A percentile compares a stretch with the other conserved stretches of the same genome.
phyloP scores from a whole-genome alignment of 352 stramenopile species.

The Achlya hypogyna region DNA sequence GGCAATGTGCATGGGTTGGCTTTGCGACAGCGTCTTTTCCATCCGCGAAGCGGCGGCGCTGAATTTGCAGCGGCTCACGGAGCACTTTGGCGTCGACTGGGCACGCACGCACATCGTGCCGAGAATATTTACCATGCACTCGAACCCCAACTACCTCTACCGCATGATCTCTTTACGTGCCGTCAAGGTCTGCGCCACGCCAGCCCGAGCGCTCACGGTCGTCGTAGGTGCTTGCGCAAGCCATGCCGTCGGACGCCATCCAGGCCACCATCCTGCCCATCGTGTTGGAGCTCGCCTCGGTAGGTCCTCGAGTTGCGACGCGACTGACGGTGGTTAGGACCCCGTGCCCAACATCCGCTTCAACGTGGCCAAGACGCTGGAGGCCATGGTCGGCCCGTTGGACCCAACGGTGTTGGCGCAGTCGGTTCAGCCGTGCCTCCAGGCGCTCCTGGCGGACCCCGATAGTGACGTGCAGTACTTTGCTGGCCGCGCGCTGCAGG shows the following conservation, averaged over 20 bases:
- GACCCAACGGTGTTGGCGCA: slow-evolving; percentile 43
- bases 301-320: slow-evolving; percentile 14
- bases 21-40: slow-evolving; percentile 95
- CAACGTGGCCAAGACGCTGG: slow-evolving; percentile 96
- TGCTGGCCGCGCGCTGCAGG: slow-evolving; percentile 58
- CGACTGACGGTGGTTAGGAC: slow-evolving; percentile 37
- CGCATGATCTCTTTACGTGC: slow-evolving; percentile 88
- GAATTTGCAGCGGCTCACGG: slow-evolving; percentile 92
- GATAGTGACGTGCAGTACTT: slow-evolving; percentile 94
- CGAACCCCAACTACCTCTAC: slow-evolving; percentile 91
- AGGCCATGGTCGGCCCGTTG: slow-evolving; percentile 75
- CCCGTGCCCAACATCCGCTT: slow-evolving; percentile 98
- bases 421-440: slow-evolving; percentile 81
- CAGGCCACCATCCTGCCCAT: slow-evolving; percentile 10
- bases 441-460: slow-evolving; percentile 78
- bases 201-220: neutral
- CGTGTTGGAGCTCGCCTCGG: slow-evolving; percentile 9
- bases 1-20: slow-evolving; percentile 93
- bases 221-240: neutral
- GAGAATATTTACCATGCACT: slow-evolving; percentile 89
- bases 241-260: slow-evolving; percentile 4
- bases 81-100: slow-evolving; percentile 96
- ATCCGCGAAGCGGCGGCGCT: slow-evolving; percentile 94
- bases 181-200: slow-evolving; percentile 63
- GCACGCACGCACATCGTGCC: slow-evolving; percentile 89